Conservation (phyloP, 1,284 basidiomycete genomes). For the Ustilago vetiveriae region DNA sequence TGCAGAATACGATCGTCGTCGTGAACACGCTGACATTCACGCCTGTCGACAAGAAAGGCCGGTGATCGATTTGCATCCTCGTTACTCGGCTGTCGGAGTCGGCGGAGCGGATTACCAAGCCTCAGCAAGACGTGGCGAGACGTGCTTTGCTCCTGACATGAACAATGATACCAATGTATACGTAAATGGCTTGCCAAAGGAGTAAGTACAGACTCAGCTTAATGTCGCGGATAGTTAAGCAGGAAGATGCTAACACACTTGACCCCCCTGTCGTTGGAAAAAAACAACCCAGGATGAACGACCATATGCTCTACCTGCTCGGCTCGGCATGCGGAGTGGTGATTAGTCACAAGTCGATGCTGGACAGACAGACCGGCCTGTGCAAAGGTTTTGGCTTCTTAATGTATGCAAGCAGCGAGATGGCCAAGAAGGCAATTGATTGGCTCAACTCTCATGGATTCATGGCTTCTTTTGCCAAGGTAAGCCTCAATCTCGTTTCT, state of each 20-base stretch:
- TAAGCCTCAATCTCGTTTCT: too few species aligned
- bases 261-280: background rate
- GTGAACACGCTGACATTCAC: background rate
- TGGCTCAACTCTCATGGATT: constrained; percentile 50
- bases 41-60: background rate
- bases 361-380: constrained; percentile 54
- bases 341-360: constrained; percentile 62
- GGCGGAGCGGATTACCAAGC: background rate
- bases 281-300: constrained; percentile 47
- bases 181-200: constrained; percentile 50
- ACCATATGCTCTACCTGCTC: constrained; percentile 48
- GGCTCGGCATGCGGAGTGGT: constrained; percentile 57
- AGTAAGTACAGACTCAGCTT: constrained; percentile 35
- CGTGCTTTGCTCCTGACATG: constrained; percentile 5
- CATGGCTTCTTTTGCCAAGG: constrained; percentile 53
- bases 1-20: background rate
- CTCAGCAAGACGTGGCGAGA: constrained; percentile 1
- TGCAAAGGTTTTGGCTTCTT: constrained; percentile 63
- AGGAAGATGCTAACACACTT: background rate
- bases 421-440: constrained; percentile 49
- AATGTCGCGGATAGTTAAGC: background rate
- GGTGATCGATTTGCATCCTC: background rate
- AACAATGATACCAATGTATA: constrained; percentile 54
- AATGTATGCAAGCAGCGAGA: constrained; percentile 51
- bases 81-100: background rate